Evolutionary conservation across 805 yeast genomes (phyloP).

Genomic region (Kregervanrija pseudodelftensis): DNA sequence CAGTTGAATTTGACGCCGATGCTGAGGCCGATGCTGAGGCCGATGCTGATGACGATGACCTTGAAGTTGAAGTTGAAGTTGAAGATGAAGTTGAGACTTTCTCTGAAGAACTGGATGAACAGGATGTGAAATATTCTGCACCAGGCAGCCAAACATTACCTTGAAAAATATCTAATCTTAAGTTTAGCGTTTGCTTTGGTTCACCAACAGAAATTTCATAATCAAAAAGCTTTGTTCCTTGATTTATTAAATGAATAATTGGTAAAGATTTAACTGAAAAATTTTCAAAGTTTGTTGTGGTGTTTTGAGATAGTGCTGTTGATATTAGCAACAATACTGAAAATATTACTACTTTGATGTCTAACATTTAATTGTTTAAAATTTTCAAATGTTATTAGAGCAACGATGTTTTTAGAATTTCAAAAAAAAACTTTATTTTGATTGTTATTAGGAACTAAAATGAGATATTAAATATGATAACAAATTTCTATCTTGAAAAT

Average conservation of each 20-base stretch:
- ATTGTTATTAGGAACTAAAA: too few species aligned
- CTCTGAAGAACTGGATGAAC: constrained; percentile 8
- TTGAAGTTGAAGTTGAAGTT: not conserved
- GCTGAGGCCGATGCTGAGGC: not conserved
- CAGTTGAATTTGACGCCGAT: not conserved
- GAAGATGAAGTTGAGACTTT: not conserved
- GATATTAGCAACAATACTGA: too few species aligned
- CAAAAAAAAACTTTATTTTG: too few species aligned
- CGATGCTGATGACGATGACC: not conserved
- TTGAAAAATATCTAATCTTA: constrained; percentile 26
- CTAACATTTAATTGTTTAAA: too few species aligned
- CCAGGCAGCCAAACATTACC: constrained; percentile 27
- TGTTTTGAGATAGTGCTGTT: too few species aligned
- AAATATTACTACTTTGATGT: too few species aligned
- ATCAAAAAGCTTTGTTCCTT: constrained; percentile 13
- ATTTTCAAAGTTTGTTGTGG: not conserved
- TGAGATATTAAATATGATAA: too few species aligned
- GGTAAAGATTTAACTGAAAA: constrained; percentile 5
- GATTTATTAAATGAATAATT: constrained; percentile 1
- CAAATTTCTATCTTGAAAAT: too few species aligned
- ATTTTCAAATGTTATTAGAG: too few species aligned
- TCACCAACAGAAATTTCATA: constrained; percentile 19
- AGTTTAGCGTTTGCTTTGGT: constrained; percentile 15
- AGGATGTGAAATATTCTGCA: constrained; percentile 14
- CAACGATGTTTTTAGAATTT: too few species aligned